Conservation (phyloP, 2,329 filamentous ascomycete genomes). For the Fusarium sp. region DNA sequence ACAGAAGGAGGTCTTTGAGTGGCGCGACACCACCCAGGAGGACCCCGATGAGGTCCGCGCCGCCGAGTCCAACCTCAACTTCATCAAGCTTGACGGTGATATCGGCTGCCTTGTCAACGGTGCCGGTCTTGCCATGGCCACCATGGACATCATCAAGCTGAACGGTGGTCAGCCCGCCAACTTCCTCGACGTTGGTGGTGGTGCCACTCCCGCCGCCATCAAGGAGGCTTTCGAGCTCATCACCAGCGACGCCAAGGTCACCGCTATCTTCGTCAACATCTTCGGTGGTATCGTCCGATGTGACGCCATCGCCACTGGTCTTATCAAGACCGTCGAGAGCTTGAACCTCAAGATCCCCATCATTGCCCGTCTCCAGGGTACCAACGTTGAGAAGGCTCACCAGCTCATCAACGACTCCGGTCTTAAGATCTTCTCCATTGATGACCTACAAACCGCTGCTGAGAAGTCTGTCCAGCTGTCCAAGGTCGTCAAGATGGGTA, state of each 20-base stretch:
- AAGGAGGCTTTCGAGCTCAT: conserved; percentile 98
- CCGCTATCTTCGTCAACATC: conserved; percentile 99
- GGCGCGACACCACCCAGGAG: conserved; percentile 95
- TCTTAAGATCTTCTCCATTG: conserved; percentile 99
- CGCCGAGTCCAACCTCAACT: conserved; percentile 94
- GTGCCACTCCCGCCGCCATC: conserved; percentile 96
- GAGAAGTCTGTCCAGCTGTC: conserved; percentile 99
- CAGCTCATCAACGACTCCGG: conserved; percentile 95
- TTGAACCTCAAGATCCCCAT: conserved; percentile 98
- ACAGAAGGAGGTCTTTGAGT: conserved; percentile 94
- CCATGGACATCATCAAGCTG: conserved; percentile 99
- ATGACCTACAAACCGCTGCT: conserved; percentile 95
- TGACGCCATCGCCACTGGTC: conserved; percentile 94
- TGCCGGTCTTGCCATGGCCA: conserved; percentile 98
- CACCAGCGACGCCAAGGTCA: conserved; percentile 97
- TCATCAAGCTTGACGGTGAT: conserved; percentile 99
- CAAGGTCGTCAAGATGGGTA: conserved; percentile 98
- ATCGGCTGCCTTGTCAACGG: conserved; percentile 99
- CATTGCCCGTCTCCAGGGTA: conserved; percentile 96
- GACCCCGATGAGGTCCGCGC: conserved; percentile 98
- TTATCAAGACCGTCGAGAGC: conserved; percentile 93
- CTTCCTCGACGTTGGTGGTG: conserved; percentile 98
- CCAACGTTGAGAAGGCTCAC: conserved; percentile 96
- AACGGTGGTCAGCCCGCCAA: conserved; percentile 97
- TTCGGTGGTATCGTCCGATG: conserved; percentile 99